A percentile compares a stretch with the other conserved stretches of the same genome.
Evolutionary conservation across 106 monocot genomes (phyloP).

Genomic region (Iris macrosiphon): DNA sequence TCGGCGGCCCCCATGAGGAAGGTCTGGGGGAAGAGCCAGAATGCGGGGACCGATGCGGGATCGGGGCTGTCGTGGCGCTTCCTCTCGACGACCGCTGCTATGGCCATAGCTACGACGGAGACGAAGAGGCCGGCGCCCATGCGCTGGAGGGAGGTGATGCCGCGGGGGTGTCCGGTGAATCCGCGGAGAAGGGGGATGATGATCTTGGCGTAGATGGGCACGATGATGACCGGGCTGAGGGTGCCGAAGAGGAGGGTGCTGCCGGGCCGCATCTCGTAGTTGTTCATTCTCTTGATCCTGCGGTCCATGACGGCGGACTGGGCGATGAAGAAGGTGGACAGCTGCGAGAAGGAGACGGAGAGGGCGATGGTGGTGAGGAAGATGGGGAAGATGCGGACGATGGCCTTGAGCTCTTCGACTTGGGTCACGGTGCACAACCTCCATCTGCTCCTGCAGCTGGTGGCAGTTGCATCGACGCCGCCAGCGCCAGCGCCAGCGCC

Average conservation of each 20-base stretch:
- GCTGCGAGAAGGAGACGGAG: not conserved
- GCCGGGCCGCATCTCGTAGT: constrained; percentile 13
- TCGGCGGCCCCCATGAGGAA: constrained; percentile 4
- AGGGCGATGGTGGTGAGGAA: constrained; percentile 10
- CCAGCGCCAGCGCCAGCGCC: too few relatives aligned
- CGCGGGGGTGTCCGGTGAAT: constrained; percentile 10
- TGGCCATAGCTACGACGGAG: constrained; percentile 17
- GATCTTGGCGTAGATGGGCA: constrained; percentile 18
- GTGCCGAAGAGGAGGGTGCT: constrained; percentile 15
- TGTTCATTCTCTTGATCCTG: not conserved
- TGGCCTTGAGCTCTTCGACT: constrained; percentile 12
- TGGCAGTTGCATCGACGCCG: too few relatives aligned
- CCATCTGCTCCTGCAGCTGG: not conserved
- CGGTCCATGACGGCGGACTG: constrained; percentile 10
- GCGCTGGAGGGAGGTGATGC: constrained; percentile 19
- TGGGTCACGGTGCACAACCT: constrained; percentile 10
- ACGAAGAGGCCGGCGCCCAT: constrained; percentile 19
- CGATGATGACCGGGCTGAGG: constrained; percentile 12
- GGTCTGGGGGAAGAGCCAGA: constrained; percentile 8
- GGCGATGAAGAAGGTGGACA: constrained; percentile 13
- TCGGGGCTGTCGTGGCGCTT: not conserved
- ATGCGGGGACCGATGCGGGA: not conserved
- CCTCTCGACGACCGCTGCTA: constrained; percentile 15
- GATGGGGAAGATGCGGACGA: constrained; percentile 8
- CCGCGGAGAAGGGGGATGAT: constrained; percentile 11